A percentile compares a stretch with the other conserved stretches of the same genome.
These are phyloP conservation scores for Heimioporus sp. DNA, from an alignment of 768 basidiomycete species.

Conservation along the genomic window DNA sequence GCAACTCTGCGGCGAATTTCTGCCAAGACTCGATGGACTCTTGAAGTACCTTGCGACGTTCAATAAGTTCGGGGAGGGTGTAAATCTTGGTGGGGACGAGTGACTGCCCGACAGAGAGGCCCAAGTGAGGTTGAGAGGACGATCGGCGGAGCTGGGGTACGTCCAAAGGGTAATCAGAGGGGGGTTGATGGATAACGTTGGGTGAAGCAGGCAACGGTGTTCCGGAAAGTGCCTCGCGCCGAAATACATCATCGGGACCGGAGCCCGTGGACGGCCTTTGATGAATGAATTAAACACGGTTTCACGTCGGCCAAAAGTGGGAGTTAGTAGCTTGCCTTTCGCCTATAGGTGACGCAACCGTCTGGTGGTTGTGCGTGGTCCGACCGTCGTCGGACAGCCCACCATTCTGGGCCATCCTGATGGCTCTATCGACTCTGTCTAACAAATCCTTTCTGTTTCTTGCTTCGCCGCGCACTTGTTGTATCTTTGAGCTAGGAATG, in stretches of 20 bases:
- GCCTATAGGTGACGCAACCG: background rate
- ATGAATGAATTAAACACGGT: slow-evolving; percentile 4
- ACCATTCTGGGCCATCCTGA: slow-evolving; percentile 26
- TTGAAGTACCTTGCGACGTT: slow-evolving; percentile 23
- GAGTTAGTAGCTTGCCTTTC: slow-evolving; percentile 14
- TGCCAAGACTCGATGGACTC: slow-evolving; percentile 27
- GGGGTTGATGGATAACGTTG: background rate
- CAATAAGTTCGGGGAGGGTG: slow-evolving; percentile 25
- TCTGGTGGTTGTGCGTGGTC: background rate
- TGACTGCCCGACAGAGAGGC: slow-evolving; percentile 12
- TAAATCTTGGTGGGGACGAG: slow-evolving; percentile 20
- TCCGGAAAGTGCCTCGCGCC: slow-evolving; percentile 3
- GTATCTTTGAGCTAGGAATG: slow-evolving; percentile 29
- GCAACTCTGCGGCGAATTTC: slow-evolving; percentile 17
- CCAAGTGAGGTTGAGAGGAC: slow-evolving; percentile 27
- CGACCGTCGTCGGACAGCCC: slow-evolving; percentile 9
- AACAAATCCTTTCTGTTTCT: slow-evolving; percentile 31
- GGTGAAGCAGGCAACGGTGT: background rate
- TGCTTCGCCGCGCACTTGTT: slow-evolving; percentile 30
- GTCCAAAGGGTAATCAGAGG: slow-evolving; percentile 10
- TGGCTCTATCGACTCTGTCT: slow-evolving; percentile 28
- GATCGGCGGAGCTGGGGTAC: slow-evolving; percentile 25
- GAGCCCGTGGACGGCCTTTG: slow-evolving; percentile 11
- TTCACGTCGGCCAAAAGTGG: slow-evolving; percentile 5
- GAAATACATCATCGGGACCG: slow-evolving; percentile 1